These are phyloP conservation scores for Phytophthora rubi DNA, from an alignment of 352 stramenopile genomes.

Conservation along the genomic window DNA sequence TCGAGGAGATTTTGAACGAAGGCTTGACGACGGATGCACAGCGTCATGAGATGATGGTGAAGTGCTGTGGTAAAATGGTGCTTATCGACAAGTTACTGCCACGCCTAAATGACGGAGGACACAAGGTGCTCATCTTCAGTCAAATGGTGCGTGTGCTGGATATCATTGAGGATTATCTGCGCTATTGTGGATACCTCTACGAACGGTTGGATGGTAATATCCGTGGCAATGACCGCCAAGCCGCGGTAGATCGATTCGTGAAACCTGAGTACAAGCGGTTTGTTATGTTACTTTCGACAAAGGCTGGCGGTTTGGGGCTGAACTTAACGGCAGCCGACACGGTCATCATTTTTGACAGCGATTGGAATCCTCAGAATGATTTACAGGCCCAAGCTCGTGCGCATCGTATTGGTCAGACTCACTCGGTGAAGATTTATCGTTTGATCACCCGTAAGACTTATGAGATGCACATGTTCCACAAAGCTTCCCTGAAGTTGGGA, in stretches of 20 bases:
- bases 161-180: slow-evolving; percentile 99
- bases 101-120: slow-evolving; percentile 95
- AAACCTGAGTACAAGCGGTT: slow-evolving; percentile 94
- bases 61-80: slow-evolving; percentile 99
- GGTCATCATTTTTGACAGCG: slow-evolving; percentile 98
- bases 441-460: slow-evolving; percentile 93
- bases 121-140: slow-evolving; percentile 99
- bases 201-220: slow-evolving; percentile 99
- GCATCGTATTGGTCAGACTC: slow-evolving; percentile 92
- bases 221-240: slow-evolving; percentile 89
- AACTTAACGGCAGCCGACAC: slow-evolving; percentile 95
- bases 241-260: slow-evolving; percentile 87
- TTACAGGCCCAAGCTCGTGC: slow-evolving; percentile 93
- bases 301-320: slow-evolving; percentile 95
- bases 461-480: slow-evolving; percentile 96
- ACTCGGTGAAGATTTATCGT: slow-evolving; percentile 91
- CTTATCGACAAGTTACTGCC: slow-evolving; percentile 99
- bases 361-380: slow-evolving; percentile 99
- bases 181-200: slow-evolving; percentile 91
- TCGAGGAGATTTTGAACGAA: slow-evolving; percentile 89
- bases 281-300: slow-evolving; percentile 98
- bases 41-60: slow-evolving; percentile 95
- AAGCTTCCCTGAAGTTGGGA: slow-evolving; percentile 91
- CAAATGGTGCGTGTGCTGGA: slow-evolving; percentile 99
- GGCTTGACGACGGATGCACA: slow-evolving; percentile 72